Base-by-base conservation (phyloP, 2,329 filamentous ascomycete species). In the Shiraia sp. region DNA sequence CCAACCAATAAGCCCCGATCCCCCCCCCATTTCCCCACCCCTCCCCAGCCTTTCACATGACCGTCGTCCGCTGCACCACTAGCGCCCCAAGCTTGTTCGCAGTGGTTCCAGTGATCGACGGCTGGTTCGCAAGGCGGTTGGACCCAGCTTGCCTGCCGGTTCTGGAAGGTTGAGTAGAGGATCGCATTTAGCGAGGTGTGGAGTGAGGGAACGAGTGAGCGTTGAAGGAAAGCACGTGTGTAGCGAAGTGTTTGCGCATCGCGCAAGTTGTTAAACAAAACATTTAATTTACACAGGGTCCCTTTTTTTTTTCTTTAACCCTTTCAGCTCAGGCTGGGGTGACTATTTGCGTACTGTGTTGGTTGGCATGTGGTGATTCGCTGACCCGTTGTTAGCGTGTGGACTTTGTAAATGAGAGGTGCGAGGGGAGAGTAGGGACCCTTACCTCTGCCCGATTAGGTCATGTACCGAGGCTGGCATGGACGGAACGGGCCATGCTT, bases 61-160 rank as follows among this genome's bases (percentile, higher is more conserved):
- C 40, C 42, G 36, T 9, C 43, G 29, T 30, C 36, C 16, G 42
- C 53, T 53, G 49, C 49, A 52, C 40, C 31, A 37, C 33, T 32
- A 15, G 40, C 45, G 45, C 40, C 50, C 42, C 59, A 56, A 46
- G 38, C 48, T 42, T 51, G 62, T 63, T 63, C 58, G 59, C 59
- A 63, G 59, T 42, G 40, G 59, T 63, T 65, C 59, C 61, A 66
- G 62, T 44, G 45, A 58, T 66, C 62, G 40, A 66, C 41, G 48
- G 49, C 36, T 42, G 24, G 27, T 23, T 26, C 12, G 33, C 26
- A 39, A 32, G 40, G 34, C 31, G 24, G 25, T 10, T 3, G 30
- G n/a, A n/a, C n/a, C n/a, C n/a, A n/a, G n/a, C n/a, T n/a, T 13
- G 31, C 13, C 49, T 65, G 36, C 62, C 59, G 28, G 12, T 59